These are phyloP conservation scores for Pisolithus thermaeus DNA, from an alignment of 1,284 basidiomycete species.

Conservation along the genomic window DNA sequence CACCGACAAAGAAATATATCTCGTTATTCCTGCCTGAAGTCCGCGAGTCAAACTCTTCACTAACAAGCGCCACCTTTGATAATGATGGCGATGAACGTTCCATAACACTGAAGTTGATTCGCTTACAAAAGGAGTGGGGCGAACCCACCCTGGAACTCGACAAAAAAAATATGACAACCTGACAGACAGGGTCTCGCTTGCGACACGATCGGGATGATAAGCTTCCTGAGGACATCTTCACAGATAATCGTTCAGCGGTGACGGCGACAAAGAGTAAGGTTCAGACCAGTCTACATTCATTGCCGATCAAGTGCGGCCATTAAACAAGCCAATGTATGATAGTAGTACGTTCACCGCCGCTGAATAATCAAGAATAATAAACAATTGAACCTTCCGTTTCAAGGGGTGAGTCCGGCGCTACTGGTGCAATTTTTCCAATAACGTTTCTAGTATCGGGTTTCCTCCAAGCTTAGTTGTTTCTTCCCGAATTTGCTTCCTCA, in stretches of 20 bases:
- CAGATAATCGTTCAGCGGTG: conserved; percentile 45
- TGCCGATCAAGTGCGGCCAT: no score
- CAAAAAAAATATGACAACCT: conserved; percentile 27
- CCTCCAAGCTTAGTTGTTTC: conserved; percentile 9
- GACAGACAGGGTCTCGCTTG: conserved; percentile 12
- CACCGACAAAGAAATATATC: conserved; percentile 80
- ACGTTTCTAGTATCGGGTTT: conserved; percentile 4
- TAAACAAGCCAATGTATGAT: no score
- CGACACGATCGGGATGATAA: conserved; percentile 2
- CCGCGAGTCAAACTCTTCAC: conserved; percentile 33
- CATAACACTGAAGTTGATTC: conserved; percentile 57
- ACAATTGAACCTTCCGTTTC: no score
- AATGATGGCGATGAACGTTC: conserved; percentile 39
- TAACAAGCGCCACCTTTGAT: conserved; percentile 9
- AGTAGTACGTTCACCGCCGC: no score
- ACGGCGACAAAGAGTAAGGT: conserved; percentile 28
- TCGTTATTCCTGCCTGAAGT: conserved; percentile 74
- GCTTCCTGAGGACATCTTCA: conserved; percentile 19
- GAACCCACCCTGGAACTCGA: conserved; percentile 62
- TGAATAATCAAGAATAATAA: no score
- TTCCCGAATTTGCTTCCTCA: conserved; percentile 37
- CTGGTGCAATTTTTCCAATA: conserved; percentile 4
- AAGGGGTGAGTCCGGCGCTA: no score
- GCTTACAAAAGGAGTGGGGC: conserved; percentile 61
- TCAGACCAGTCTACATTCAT: conserved; percentile 9